Evolutionary conservation across 2,329 filamentous ascomycete genomes (phyloP).

Genomic region (Purpureocillium takamizusanense): DNA sequence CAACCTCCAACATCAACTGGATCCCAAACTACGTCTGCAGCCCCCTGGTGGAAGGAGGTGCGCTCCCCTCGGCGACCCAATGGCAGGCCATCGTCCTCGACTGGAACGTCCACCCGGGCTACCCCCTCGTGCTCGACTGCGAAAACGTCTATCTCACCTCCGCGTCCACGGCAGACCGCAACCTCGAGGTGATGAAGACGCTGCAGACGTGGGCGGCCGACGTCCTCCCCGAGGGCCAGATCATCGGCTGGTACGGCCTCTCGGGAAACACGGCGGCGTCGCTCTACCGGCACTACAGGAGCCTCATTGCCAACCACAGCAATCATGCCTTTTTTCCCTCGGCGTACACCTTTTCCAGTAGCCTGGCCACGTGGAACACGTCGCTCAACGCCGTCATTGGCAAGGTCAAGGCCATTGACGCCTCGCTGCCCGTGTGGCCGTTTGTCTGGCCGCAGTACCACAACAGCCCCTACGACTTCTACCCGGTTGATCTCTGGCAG

Average conservation of each 20-base stretch:
- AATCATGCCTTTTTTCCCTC: slow-evolving; percentile 5
- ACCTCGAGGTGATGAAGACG: slow-evolving; percentile 2
- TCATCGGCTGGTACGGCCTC: slow-evolving; percentile 7
- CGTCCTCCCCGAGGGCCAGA: slow-evolving; percentile 2
- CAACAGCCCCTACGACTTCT: neutral
- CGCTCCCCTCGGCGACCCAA: neutral
- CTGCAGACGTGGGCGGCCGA: slow-evolving; percentile 5
- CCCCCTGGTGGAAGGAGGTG: slow-evolving; percentile 2
- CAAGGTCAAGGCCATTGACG: slow-evolving; percentile 1
- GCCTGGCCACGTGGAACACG: neutral
- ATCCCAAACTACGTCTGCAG: slow-evolving; percentile 4
- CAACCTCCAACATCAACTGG: slow-evolving; percentile 5
- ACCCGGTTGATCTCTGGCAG: neutral
- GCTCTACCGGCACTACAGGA: slow-evolving; percentile 2
- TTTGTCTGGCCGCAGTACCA: neutral
- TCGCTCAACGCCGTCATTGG: neutral
- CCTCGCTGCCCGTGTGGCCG: slow-evolving; percentile 3
- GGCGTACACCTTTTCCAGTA: slow-evolving; percentile 3
- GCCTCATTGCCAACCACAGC: slow-evolving; percentile 4
- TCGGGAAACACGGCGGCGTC: slow-evolving; percentile 1
- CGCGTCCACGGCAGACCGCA: slow-evolving; percentile 2
- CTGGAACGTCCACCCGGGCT: slow-evolving; percentile 3
- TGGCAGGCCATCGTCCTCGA: slow-evolving; percentile 4
- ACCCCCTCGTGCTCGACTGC: slow-evolving; percentile 4
- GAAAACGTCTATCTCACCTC: slow-evolving; percentile 3